Base-by-base conservation (phyloP, 2,329 filamentous ascomycete species). In the Aspergillus tubingensis region DNA sequence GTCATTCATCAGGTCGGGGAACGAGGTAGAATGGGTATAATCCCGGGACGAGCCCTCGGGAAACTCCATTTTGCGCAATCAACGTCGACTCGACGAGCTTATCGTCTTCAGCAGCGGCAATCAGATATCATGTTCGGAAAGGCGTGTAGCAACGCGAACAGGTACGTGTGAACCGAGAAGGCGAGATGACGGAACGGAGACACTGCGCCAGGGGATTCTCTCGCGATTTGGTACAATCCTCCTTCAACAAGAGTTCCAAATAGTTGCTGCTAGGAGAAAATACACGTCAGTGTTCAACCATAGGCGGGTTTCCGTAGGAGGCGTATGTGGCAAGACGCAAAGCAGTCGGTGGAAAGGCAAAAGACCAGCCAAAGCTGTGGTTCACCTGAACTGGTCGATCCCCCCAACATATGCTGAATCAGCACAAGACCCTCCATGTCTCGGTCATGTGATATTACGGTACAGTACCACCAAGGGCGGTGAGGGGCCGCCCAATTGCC, bases 1-100 rank as follows among this genome's bases (percentile, higher is more conserved):
- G 67, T 86, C 83, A 72, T 85, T 86, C 84, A 85, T 86, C 66
- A 86, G 66, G 65, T 86, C 83, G 38, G 81, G 79, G 21, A 72
- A 72, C 25, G 68, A 53, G 13, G 66, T 53, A 8, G 57, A 58
- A 47, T 55, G 64, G 56, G 65, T 60, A 58, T 63, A 60, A 48
- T 67, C 65, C 56, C 62, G 71, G 54, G 57, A 59, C 38, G 63
- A 63, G 58, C 66, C 66, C 48, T 63, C 61, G 43, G 65, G 66
- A 58, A 64, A 65, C 8, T 74, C 74, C 74, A 77, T 73, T 2
- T 57, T 67, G 53, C 32, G 8, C 39, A 61, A 48, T 47, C 30
- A 47, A 38, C 48, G 55, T 65, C 51, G 44, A 57, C 58, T 65
- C 58, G 58, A 65, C 62, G 65, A 67, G 61, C 55, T 47, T 54